A percentile compares a stretch with the other conserved stretches of the same genome.
phyloP scores from a whole-genome alignment of 805 yeast genomes.

The Ogataea trehalophila region DNA sequence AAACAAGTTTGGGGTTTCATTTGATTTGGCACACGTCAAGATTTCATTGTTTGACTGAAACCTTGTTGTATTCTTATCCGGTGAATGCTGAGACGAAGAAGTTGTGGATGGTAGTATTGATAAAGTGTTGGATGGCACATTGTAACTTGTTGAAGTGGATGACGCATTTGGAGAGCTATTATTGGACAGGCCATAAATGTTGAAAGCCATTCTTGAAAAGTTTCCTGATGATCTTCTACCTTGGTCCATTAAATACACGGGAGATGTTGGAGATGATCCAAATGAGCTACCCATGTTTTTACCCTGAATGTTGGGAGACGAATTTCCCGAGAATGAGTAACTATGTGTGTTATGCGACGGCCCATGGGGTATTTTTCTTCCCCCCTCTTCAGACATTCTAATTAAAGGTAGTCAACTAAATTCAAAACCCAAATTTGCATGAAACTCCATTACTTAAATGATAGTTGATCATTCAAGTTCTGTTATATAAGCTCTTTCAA shows the following conservation, averaged over 20 bases:
- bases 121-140: conserved; percentile 19
- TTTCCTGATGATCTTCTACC: conserved; percentile 28
- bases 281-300: conserved; percentile 8
- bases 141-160: conserved; percentile 9
- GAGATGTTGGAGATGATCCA: conserved; percentile 19
- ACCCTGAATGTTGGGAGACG: conserved; percentile 1
- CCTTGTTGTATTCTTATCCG: conserved; percentile 19
- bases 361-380: not conserved
- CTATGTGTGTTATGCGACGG: not conserved
- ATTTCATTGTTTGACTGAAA: conserved; percentile 33
- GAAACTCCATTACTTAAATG: no score
- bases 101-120: conserved; percentile 13
- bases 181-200: conserved; percentile 45
- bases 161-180: conserved; percentile 9
- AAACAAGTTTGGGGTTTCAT: conserved; percentile 30
- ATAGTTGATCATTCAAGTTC: no score
- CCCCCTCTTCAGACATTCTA: conserved; percentile 3
- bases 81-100: conserved; percentile 23
- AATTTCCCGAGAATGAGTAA: conserved; percentile 3
- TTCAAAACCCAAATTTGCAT: no score
- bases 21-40: conserved; percentile 29
- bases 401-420: no score
- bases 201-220: conserved; percentile 54
- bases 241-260: conserved; percentile 18
- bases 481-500: no score